A percentile compares a stretch with the other conserved stretches of the same genome.
Evolutionary conservation across 305 asterid species (phyloP).

Genomic region (Fraxinus sp.): DNA sequence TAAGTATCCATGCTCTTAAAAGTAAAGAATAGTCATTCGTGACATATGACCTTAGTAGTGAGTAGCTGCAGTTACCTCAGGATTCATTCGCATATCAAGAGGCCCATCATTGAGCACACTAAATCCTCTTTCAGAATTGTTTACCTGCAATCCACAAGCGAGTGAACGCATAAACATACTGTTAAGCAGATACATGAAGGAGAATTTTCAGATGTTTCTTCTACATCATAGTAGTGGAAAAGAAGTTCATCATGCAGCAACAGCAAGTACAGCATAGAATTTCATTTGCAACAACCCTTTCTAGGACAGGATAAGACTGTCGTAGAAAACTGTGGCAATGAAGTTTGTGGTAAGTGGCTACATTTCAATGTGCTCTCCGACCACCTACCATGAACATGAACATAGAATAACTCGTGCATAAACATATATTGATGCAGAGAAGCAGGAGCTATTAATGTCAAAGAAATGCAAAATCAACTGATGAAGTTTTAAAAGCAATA

Average conservation of each 20-base stretch:
- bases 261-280: neutral
- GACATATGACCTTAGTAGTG: neutral
- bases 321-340: neutral
- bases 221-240: neutral
- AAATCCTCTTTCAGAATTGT: slow-evolving; percentile 84
- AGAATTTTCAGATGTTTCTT: neutral
- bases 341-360: neutral
- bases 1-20: neutral
- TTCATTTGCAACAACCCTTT: neutral
- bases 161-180: neutral
- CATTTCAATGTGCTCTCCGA: neutral
- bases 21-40: slow-evolving; percentile 6
- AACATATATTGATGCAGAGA: neutral
- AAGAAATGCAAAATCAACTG: slow-evolving; percentile 19
- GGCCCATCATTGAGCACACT: slow-evolving; percentile 90
- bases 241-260: neutral
- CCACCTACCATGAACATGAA: neutral
- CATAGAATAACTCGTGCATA: slow-evolving; percentile 16
- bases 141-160: slow-evolving; percentile 55
- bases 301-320: neutral
- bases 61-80: slow-evolving; percentile 58
- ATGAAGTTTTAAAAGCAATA: slow-evolving; percentile 3
- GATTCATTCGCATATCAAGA: slow-evolving; percentile 97
- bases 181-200: neutral
- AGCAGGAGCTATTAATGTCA: neutral